phyloP scores from a whole-genome alignment of 2,329 filamentous ascomycete genomes.

The Xylaria sp. region DNA sequence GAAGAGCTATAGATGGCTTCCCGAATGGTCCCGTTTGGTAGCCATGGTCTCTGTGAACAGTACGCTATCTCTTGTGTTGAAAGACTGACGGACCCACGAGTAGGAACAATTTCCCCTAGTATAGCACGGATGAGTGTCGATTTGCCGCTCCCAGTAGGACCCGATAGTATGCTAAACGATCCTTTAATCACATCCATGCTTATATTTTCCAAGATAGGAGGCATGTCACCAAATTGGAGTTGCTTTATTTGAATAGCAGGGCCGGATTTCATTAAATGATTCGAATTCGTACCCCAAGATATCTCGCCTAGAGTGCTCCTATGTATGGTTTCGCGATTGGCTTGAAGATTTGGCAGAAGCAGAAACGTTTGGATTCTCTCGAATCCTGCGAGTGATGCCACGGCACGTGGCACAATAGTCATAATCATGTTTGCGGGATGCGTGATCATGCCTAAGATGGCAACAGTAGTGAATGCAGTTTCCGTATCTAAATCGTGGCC shows the following conservation, averaged over 20 bases:
- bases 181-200: conserved; percentile 42
- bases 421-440: conserved; percentile 58
- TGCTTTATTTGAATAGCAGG: conserved; percentile 22
- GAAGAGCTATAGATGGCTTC: conserved; percentile 47
- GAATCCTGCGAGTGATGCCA: conserved; percentile 51
- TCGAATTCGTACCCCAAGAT: not conserved
- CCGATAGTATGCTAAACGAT: conserved; percentile 44
- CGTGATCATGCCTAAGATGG: conserved; percentile 54
- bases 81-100: conserved; percentile 44
- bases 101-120: conserved; percentile 38
- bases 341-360: conserved; percentile 37
- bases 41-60: conserved; percentile 54
- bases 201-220: conserved; percentile 33
- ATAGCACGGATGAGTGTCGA: conserved; percentile 43
- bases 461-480: conserved; percentile 56
- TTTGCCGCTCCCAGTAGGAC: conserved; percentile 48
- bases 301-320: not conserved
- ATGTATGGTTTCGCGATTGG: conserved; percentile 17
- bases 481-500: conserved; percentile 48
- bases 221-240: not conserved
- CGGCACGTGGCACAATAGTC: conserved; percentile 53
- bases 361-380: conserved; percentile 54
- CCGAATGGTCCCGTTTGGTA: conserved; percentile 51
- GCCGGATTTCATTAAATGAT: too few species aligned
- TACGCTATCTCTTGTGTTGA: conserved; percentile 50